Conservation (phyloP, 345 rosid species). For the Syzygium grande region DNA sequence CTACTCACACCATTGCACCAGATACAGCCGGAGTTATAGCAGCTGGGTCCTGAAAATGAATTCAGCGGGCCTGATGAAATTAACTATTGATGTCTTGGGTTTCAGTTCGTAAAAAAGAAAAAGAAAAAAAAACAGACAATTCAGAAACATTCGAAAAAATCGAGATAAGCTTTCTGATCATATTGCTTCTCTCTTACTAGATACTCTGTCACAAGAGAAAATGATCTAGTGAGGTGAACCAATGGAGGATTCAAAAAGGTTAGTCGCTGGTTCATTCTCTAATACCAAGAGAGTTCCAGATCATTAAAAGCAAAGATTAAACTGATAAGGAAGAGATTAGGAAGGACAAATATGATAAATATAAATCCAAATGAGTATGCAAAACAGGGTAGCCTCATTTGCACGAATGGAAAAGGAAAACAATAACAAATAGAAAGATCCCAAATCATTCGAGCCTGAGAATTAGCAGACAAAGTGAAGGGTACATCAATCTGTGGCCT, state of each 20-base stretch:
- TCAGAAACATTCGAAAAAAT: conserved; percentile 54
- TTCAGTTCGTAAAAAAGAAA: not conserved
- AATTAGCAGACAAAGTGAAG: not conserved
- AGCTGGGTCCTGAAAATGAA: conserved; percentile 43
- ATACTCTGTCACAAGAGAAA: conserved; percentile 25
- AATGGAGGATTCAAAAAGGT: not conserved
- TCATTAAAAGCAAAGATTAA: not conserved
- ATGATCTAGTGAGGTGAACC: not conserved
- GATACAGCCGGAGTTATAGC: conserved; percentile 60
- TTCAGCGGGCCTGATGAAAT: conserved; percentile 1
- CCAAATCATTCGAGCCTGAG: not conserved
- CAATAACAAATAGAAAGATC: not conserved
- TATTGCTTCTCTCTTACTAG: conserved; percentile 88
- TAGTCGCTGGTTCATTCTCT: not conserved
- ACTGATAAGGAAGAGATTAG: not conserved
- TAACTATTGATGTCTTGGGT: not conserved
- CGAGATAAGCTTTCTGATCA: conserved; percentile 71
- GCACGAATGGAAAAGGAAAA: not conserved
- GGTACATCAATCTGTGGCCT: not conserved
- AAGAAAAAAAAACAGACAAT: not conserved
- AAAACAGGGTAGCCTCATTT: not conserved
- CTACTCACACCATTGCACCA: conserved; percentile 77
- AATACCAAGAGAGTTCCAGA: not conserved
- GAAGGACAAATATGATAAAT: not conserved
- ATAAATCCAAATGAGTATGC: not conserved